Base-by-base conservation (phyloP, 768 basidiomycete genomes). In the Podaxis sp. region DNA sequence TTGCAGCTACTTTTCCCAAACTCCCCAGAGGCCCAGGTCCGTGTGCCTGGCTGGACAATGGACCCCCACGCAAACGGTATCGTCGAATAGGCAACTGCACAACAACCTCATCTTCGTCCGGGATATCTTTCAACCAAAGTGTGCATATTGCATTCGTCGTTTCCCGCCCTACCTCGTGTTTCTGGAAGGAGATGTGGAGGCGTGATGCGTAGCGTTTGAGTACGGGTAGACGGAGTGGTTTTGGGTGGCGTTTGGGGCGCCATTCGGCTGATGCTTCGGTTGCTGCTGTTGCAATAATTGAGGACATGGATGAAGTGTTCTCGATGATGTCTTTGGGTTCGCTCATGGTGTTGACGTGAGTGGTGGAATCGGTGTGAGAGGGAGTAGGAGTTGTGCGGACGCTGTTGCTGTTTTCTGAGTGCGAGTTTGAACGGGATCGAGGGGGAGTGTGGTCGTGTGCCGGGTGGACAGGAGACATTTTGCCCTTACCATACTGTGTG, bases 41-140 rank as follows among this genome's bases (percentile, higher is more conserved):
- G 33, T 33, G 33, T 33, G 1, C 33, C 9, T 33, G 8, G 33
- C 8, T 33, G 33, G 9, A 33, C 33, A 33, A 33, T 33, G 2
- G 33, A 3, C 42, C 46, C 38, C 44, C 42, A 28, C 54, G 24
- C 4, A 28, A 15, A 28, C 30, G 52, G 26, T 61, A 38, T 26
- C 53, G 53, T 15, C 65, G 63, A 15, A 80, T 67, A 7, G 70
- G 75, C 8, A 78, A 65, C 8, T 66, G 52, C 15, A 77, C 24
- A 3, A 56, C 63, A 12, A 73, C 61, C 49, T 77, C 73, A 42
- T 76, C 72, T 38, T 72, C 69, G 60, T 80, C 79, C 0, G 72
- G 72, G 1, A 82, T 67, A 56, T 82, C 80, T 65, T 77, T 80
- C 52, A 82, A 64, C 80, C 80, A 82, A 0, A 81, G 61, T 15